These are phyloP conservation scores for Macrophomina pseudophaseolina DNA, from an alignment of 2,329 filamentous ascomycete genomes.

Conservation along the genomic window DNA sequence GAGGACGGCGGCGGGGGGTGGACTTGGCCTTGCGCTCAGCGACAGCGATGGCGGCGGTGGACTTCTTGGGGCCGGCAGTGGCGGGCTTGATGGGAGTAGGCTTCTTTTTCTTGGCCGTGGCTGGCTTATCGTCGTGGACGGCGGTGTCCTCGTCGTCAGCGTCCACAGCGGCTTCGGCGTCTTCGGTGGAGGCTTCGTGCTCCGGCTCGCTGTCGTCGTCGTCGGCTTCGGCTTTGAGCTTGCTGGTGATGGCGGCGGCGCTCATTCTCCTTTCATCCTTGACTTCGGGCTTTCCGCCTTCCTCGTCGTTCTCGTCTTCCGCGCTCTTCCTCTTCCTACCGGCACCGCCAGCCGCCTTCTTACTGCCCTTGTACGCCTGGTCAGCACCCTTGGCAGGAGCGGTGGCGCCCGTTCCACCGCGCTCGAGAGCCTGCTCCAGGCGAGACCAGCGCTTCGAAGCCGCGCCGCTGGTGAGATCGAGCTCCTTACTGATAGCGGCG, in stretches of 20 bases:
- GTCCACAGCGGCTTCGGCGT: neutral
- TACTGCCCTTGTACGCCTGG: constrained; percentile 21
- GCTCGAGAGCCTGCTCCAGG: constrained; percentile 39
- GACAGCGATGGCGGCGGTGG: neutral
- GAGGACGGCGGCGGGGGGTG: neutral
- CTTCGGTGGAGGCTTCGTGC: neutral
- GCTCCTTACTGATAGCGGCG: constrained; percentile 32
- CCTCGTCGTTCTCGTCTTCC: neutral
- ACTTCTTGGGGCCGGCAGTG: constrained; percentile 1
- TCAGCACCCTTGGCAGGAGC: neutral
- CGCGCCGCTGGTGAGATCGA: constrained; percentile 38
- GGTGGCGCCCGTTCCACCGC: constrained; percentile 27
- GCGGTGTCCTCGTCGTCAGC: neutral
- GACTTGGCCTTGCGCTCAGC: constrained; percentile 10
- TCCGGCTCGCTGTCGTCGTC: constrained; percentile 14
- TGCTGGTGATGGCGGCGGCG: neutral
- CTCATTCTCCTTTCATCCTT: constrained; percentile 14
- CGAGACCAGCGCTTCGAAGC: constrained; percentile 41
- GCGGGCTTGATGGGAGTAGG: constrained; percentile 7
- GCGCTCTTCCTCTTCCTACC: neutral
- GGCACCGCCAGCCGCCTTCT: neutral
- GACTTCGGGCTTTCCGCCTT: neutral
- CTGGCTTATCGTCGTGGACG: constrained; percentile 24
- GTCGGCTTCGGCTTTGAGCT: constrained; percentile 11
- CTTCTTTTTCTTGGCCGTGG: constrained; percentile 3